A percentile compares a stretch with the other conserved stretches of the same genome.
Evolutionary conservation across 2,329 filamentous ascomycete genomes (phyloP).

Genomic region (Zalaria obscura): DNA sequence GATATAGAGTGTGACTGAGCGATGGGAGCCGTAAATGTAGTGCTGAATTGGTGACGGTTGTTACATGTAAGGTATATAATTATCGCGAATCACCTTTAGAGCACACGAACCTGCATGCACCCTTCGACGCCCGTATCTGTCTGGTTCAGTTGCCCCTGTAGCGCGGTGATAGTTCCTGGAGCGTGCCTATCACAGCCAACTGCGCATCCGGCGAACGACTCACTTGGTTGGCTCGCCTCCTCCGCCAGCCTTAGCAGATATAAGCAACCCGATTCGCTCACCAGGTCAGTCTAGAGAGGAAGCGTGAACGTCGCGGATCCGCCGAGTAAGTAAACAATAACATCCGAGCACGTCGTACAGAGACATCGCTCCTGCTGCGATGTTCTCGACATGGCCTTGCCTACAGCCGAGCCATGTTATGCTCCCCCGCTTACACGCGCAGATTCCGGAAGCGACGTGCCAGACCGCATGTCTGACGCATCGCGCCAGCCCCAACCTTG

Average conservation of each 20-base stretch:
- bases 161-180: too few species aligned
- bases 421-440: neutral
- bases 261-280: neutral
- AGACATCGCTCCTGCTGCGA: neutral
- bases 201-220: neutral
- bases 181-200: neutral
- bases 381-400: neutral
- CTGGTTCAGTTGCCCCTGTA: too few species aligned
- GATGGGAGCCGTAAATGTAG: too few species aligned
- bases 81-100: too few species aligned
- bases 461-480: constrained; percentile 1
- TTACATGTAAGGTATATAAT: too few species aligned
- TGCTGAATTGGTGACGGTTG: too few species aligned
- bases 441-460: neutral
- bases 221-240: neutral
- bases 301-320: neutral
- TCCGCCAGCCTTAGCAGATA: neutral
- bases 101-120: too few species aligned
- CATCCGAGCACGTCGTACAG: neutral
- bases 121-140: too few species aligned
- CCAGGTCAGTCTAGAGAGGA: neutral
- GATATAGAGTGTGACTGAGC: too few species aligned
- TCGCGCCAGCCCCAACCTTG: neutral
- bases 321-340: neutral
- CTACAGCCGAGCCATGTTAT: neutral